Base-by-base conservation (phyloP, 306 rosid species). In the Sicyos baderoa region DNA sequence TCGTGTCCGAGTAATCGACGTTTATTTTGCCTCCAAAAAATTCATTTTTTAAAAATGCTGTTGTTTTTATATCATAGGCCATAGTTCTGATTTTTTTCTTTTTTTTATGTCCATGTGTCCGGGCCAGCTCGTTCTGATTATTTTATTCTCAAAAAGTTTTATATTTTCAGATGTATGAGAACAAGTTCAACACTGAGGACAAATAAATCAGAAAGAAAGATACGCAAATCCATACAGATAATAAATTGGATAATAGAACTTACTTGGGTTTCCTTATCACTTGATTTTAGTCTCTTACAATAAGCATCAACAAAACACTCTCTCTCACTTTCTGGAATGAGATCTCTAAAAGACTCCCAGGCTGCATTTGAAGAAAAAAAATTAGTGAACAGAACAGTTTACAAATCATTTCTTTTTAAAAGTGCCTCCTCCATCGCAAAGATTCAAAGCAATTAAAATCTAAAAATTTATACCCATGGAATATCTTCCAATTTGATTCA, bases 301-400 rank as follows among this genome's bases (percentile, higher is more conserved):
- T 93, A 93, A 51, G 98, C 97, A 54, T 86, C 83, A 40, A 87
- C 25, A 49, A 93, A 86, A 80, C 91, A 79, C 32, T 82, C 91
- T 53, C 90, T 86, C 77, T 89, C 98, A 71, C 71, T 82, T 67
- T 87, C 95, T 16, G 95, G 96, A 73, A 93, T 93, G 27, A 89
- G 86, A 81, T 93, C 98, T 74, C 89, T 80, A 78, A 93, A 93
- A 29, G 88, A 82, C 79, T 93, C 97, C 98, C 97, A 93, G 62
- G 93, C 98, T 89, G 78, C 62, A 72, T 59, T 75, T 32, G 21
- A 67, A 69, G 19, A 9, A 40, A 77, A 75, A 77, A 32, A 73
- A 10, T 72, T 68, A 22, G 23, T 27, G 17, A 81, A 67, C 65
- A 37, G 11, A 71, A 56, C 45, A 45, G 52, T 55, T 15, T 23